phyloP scores from a whole-genome alignment of 2,329 filamentous ascomycete species.

The Cladosporium colombiae region DNA sequence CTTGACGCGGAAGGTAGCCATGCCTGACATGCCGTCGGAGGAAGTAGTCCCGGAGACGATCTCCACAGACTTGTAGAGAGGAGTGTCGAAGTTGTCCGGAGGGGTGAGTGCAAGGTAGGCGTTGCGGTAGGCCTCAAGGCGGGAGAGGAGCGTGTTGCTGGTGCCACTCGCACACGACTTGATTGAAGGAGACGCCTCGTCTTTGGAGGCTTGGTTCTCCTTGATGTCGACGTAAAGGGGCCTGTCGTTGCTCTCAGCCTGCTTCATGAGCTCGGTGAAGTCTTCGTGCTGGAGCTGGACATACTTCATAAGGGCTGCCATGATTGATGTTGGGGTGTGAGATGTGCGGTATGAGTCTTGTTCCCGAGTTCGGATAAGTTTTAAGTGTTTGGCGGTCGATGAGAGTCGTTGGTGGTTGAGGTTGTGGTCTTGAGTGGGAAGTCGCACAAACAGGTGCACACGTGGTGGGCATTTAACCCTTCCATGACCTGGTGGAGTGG shows the following conservation, averaged over 20 bases:
- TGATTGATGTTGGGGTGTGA: neutral
- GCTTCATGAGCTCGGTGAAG: neutral
- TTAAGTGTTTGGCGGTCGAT: neutral
- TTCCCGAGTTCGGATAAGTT: neutral
- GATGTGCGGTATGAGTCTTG: neutral
- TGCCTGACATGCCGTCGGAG: constrained; percentile 10
- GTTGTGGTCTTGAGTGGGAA: neutral
- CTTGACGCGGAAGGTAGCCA: constrained; percentile 21
- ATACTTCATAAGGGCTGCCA: constrained; percentile 8
- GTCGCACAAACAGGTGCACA: neutral
- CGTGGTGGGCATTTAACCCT: neutral
- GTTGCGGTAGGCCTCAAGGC: constrained; percentile 22
- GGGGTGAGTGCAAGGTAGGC: constrained; percentile 22
- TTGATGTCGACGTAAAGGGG: neutral
- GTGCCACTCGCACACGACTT: neutral
- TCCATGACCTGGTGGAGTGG: neutral
- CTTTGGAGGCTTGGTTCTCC: neutral
- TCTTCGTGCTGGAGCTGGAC: neutral
- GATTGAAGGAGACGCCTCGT: neutral
- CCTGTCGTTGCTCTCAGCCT: neutral
- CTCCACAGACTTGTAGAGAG: constrained; percentile 23
- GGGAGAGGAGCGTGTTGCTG: constrained; percentile 15
- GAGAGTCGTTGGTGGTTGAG: neutral
- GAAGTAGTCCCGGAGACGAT: constrained; percentile 22
- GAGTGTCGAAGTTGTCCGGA: constrained; percentile 26